phyloP scores from a whole-genome alignment of 164 flowering plant species.

The Aristolochia californica region DNA sequence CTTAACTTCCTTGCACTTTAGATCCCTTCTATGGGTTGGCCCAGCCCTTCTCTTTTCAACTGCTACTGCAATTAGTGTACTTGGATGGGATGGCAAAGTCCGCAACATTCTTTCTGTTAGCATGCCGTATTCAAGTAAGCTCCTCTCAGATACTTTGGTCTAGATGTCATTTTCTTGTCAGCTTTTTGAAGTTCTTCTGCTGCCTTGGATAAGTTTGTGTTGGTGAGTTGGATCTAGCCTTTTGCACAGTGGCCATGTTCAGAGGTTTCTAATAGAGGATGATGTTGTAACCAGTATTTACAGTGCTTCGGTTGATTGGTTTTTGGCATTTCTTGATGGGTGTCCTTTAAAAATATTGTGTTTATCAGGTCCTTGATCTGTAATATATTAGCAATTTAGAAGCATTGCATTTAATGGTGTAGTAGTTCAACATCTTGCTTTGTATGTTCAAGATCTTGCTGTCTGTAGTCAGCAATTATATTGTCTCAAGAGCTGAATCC shows the following conservation, averaged over 20 bases:
- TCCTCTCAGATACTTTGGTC: neutral
- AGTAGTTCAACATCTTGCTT: too few relatives aligned
- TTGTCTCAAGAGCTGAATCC: neutral
- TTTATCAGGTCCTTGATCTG: too few relatives aligned
- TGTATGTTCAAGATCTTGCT: too few relatives aligned
- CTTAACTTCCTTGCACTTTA: conserved; percentile 67
- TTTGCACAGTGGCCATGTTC: too few relatives aligned
- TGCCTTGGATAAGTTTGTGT: neutral
- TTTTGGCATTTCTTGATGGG: too few relatives aligned
- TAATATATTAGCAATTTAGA: too few relatives aligned
- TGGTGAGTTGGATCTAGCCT: too few relatives aligned
- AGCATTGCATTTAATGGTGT: too few relatives aligned
- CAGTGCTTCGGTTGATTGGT: too few relatives aligned
- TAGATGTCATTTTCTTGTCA: neutral
- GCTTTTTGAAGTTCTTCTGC: neutral
- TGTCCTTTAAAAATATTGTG: too few relatives aligned
- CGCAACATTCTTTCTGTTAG: conserved; percentile 81
- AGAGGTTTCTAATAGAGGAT: too few relatives aligned
- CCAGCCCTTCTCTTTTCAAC: conserved; percentile 97
- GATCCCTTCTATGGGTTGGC: conserved; percentile 98
- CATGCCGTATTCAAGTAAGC: conserved; percentile 72
- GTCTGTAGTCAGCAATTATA: neutral
- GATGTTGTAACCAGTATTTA: too few relatives aligned
- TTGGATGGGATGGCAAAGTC: conserved; percentile 98
- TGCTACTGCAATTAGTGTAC: conserved; percentile 64